Evolutionary conservation across 2,329 filamentous ascomycete genomes (phyloP), one percentile per base, ranked within the genome.

Genomic region (Orbilia oligospora): DNA sequence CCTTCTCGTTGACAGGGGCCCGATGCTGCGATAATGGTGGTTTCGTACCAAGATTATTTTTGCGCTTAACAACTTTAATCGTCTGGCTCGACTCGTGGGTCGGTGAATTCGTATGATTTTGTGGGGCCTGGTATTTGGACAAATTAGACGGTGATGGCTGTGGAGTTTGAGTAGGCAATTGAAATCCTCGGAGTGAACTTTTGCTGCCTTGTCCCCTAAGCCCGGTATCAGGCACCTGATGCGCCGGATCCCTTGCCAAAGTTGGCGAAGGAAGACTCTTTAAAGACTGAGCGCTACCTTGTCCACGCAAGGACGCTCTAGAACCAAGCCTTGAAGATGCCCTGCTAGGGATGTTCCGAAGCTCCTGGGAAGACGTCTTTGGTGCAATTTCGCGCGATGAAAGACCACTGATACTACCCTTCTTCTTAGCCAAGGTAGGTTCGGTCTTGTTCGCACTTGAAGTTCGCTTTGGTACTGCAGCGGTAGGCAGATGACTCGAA

Each of bases 61-160:
- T 78, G 68, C 75, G 75, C 75, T 78, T 78, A 69, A 78, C 75
- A 69, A 78, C 75, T 30, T 78, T 78, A n/a, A 78, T 72, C 33
- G 51, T 33, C 20, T 71, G 68, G 14, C 30, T 58, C 9, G 69
- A 24, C n/a, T 71, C 75, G 16, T 72, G 72, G n/a, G 63, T 68
- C 33, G 75, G 69, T 22, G 75, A 72, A 16, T 49, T 56, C 0
- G 75, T 10, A 18, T 61, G 63, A 14, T 56, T 58, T 9, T 36
- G 55, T n/a, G 18, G 22, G 6, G 63, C 20, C 6, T 66, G 71
- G 12, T 51, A 41, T 3, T 41, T 41, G 12, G 38, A 12, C 16
- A 41, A 20, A 16, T 12, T 3, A 44, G 44, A 46, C 4, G 72
- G 24, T n/a, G 56, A 48, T 9, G 33, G 33, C 10, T 71, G 66